Conservation (phyloP, 805 yeast genomes). For the Ogataea degrootiae region DNA sequence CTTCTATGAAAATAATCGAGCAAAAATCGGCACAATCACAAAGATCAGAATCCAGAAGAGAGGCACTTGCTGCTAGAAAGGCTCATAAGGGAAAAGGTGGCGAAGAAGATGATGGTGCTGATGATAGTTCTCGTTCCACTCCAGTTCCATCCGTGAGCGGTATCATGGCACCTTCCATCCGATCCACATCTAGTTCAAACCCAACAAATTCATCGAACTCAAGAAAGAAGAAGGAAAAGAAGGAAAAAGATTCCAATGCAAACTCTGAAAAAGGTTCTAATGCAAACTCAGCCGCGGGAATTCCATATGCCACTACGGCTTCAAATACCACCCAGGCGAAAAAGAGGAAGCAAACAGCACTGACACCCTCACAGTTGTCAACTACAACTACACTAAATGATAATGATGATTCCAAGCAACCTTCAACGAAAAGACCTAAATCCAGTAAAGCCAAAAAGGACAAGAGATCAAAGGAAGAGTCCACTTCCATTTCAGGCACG, state of each 20-base stretch:
- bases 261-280: background rate
- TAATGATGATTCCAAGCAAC: background rate
- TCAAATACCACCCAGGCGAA: background rate
- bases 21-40: slow-evolving; percentile 67
- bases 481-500: slow-evolving; percentile 2
- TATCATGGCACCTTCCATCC: slow-evolving; percentile 3
- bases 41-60: slow-evolving; percentile 82
- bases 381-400: background rate
- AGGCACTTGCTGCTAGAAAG: slow-evolving; percentile 86
- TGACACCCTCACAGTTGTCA: background rate
- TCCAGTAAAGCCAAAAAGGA: slow-evolving; percentile 17
- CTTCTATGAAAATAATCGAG: slow-evolving; percentile 69
- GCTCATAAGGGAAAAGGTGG: slow-evolving; percentile 38
- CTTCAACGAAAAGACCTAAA: slow-evolving; percentile 10
- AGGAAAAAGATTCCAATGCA: slow-evolving; percentile 6
- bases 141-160: slow-evolving; percentile 13
- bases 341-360: background rate
- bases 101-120: slow-evolving; percentile 19
- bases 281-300: background rate
- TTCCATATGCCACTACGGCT: background rate
- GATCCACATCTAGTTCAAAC: slow-evolving; percentile 1
- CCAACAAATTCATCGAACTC: background rate
- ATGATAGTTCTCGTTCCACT: slow-evolving; percentile 19
- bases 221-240: slow-evolving; percentile 14
- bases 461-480: slow-evolving; percentile 10